Conservation (phyloP, 768 basidiomycete species). For the Rhodotorula taiwanensis region DNA sequence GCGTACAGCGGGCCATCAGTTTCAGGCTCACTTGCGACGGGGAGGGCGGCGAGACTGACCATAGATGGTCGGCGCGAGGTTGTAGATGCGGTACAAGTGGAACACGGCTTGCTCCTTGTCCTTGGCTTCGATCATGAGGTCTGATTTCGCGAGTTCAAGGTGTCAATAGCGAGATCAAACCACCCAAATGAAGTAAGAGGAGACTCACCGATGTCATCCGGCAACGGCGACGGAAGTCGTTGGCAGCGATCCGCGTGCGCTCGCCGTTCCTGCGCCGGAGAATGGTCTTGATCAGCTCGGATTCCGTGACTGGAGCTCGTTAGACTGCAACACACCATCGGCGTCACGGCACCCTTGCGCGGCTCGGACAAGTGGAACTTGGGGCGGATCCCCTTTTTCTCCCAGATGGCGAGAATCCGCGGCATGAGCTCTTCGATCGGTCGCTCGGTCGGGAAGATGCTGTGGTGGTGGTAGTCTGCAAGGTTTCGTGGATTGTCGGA, state of each 20-base stretch:
- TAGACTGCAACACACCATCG: slow-evolving; percentile 58
- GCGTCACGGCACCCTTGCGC: slow-evolving; percentile 69
- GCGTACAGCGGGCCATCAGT: slow-evolving; percentile 39
- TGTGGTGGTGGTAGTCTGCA: slow-evolving; percentile 73
- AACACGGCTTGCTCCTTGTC: slow-evolving; percentile 92
- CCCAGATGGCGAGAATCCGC: slow-evolving; percentile 68
- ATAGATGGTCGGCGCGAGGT: slow-evolving; percentile 58
- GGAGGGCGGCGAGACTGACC: slow-evolving; percentile 35
- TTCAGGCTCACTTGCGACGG: too few relatives aligned
- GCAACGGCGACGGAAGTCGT: slow-evolving; percentile 54
- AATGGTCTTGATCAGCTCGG: background rate
- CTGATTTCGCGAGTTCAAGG: background rate
- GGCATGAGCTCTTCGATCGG: slow-evolving; percentile 62
- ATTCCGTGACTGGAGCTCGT: background rate
- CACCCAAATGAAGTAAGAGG: slow-evolving; percentile 13
- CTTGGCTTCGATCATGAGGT: slow-evolving; percentile 55
- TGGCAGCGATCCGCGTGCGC: slow-evolving; percentile 81
- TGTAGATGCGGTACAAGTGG: slow-evolving; percentile 71
- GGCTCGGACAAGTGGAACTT: slow-evolving; percentile 91
- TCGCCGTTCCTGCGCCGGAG: slow-evolving; percentile 44
- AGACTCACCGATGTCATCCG: slow-evolving; percentile 43
- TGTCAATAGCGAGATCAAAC: background rate
- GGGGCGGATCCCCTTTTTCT: slow-evolving; percentile 66
- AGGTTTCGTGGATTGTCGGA: slow-evolving; percentile 2
- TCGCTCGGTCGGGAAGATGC: slow-evolving; percentile 51